phyloP scores from a whole-genome alignment of 345 rosid genomes.

The Hypericum perforatum region DNA sequence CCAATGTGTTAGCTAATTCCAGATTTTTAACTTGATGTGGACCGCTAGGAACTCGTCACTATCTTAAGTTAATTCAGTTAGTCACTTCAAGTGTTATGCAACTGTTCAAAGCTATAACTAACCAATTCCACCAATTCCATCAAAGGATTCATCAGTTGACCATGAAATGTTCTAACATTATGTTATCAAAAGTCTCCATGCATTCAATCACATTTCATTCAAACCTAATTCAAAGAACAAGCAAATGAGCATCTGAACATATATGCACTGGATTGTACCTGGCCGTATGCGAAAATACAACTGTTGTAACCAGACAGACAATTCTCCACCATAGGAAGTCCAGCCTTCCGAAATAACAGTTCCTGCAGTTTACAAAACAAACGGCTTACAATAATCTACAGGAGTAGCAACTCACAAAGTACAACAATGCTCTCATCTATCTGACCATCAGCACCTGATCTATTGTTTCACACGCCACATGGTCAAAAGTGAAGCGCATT shows the following conservation, averaged over 20 bases:
- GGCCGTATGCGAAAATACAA: slow-evolving; percentile 97
- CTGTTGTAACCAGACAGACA: slow-evolving; percentile 96
- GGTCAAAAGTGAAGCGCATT: slow-evolving; percentile 75
- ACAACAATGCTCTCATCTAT: not conserved
- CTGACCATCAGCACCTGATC: slow-evolving; percentile 54
- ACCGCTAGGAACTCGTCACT: no score
- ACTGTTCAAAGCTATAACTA: no score
- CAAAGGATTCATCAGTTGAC: no score
- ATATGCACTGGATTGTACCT: slow-evolving; percentile 38
- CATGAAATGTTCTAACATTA: no score
- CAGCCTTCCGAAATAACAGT: slow-evolving; percentile 73
- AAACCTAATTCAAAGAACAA: not conserved
- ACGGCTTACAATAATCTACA: slow-evolving; percentile 2
- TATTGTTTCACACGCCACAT: slow-evolving; percentile 85
- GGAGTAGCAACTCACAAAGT: slow-evolving; percentile 2
- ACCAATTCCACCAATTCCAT: no score
- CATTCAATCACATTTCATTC: not conserved
- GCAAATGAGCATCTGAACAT: not conserved
- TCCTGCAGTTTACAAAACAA: slow-evolving; percentile 39
- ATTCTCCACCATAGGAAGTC: slow-evolving; percentile 91
- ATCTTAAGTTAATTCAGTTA: no score
- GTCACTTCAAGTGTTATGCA: no score
- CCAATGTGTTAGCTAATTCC: no score
- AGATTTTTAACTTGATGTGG: no score
- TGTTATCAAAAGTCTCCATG: not conserved